Conservation (phyloP, 139 green algal genomes). For the Picochlorum costavermella region DNA sequence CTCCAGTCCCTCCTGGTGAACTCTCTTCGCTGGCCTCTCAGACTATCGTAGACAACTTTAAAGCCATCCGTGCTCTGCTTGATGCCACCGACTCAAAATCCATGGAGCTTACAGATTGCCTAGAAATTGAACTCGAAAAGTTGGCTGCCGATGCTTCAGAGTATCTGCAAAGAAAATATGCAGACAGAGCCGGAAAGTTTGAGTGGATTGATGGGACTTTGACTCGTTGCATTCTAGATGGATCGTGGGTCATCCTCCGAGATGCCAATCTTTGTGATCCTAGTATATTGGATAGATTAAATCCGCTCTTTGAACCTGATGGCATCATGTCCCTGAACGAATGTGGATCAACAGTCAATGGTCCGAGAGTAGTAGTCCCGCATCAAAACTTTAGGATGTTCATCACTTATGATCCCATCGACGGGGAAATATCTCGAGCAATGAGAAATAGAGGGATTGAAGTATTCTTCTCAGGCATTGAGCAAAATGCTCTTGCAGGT, state of each 20-base stretch:
- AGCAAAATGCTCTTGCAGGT: neutral
- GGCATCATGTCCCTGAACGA: slow-evolving; percentile 87
- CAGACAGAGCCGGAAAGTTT: slow-evolving; percentile 65
- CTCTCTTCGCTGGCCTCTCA: neutral
- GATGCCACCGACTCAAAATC: slow-evolving; percentile 12
- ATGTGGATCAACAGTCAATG: slow-evolving; percentile 39
- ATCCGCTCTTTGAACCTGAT: slow-evolving; percentile 86
- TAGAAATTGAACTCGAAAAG: slow-evolving; percentile 25
- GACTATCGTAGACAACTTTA: neutral
- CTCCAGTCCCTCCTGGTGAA: no score
- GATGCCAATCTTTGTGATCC: slow-evolving; percentile 94
- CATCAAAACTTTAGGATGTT: slow-evolving; percentile 94
- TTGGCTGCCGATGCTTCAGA: slow-evolving; percentile 18
- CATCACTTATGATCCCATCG: slow-evolving; percentile 74
- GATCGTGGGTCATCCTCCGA: slow-evolving; percentile 93
- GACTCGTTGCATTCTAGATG: slow-evolving; percentile 65
- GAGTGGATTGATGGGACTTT: slow-evolving; percentile 96
- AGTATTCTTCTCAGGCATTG: slow-evolving; percentile 60
- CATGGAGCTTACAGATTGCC: slow-evolving; percentile 3
- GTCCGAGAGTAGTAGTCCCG: slow-evolving; percentile 59
- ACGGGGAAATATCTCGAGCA: slow-evolving; percentile 88
- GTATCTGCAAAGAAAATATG: neutral
- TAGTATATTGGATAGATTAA: slow-evolving; percentile 94
- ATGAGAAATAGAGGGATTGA: slow-evolving; percentile 98
- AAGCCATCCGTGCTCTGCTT: neutral